A percentile compares a stretch with the other conserved stretches of the same genome.
Conservation (phyloP, 2,329 filamentous ascomycete species). For the Fusarium agapanthi region DNA sequence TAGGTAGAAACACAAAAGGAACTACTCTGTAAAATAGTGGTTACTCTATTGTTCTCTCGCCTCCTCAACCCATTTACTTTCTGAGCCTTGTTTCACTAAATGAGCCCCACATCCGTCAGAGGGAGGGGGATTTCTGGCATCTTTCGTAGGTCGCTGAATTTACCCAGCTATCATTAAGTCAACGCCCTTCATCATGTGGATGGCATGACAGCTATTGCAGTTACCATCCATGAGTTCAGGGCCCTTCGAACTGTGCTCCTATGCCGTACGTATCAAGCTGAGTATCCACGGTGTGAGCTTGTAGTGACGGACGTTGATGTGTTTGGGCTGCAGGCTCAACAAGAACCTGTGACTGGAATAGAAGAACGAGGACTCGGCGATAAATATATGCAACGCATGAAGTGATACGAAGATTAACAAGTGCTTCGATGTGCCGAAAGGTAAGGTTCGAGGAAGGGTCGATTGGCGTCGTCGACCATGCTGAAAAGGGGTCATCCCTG, state of each 20-base stretch:
- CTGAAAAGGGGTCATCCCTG: neutral
- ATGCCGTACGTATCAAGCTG: neutral
- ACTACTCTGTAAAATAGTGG: too few species aligned
- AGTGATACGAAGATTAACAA: neutral
- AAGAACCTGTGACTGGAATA: neutral
- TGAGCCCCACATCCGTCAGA: too few species aligned
- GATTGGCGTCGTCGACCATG: neutral
- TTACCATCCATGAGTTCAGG: neutral
- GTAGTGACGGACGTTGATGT: neutral
- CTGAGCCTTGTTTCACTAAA: too few species aligned
- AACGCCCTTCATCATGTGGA: neutral
- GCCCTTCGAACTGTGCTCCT: neutral
- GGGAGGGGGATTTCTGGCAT: too few species aligned
- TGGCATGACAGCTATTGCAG: neutral
- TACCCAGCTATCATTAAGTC: neutral
- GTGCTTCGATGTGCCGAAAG: neutral
- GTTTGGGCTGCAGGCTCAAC: neutral
- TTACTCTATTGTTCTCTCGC: too few species aligned
- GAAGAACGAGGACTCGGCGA: neutral
- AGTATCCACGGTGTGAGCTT: neutral
- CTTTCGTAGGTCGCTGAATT: neutral
- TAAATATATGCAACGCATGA: neutral
- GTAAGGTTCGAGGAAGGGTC: neutral
- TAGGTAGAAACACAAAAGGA: too few species aligned
- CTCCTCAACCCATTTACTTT: too few species aligned